Evolutionary conservation across 768 basidiomycete genomes (phyloP).

Genomic region (Boletales sp.): DNA sequence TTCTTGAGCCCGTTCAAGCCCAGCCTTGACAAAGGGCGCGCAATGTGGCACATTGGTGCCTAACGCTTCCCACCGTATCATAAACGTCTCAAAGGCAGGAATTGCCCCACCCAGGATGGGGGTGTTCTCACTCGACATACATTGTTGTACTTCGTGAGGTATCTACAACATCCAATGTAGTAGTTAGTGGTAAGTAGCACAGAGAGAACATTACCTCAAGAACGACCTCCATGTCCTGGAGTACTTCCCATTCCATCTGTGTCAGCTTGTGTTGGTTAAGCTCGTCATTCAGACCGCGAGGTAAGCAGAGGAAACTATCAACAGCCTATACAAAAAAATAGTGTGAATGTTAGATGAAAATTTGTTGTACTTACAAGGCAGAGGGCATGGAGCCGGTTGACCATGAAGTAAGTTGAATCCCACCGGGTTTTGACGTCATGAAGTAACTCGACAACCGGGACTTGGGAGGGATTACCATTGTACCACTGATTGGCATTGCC

Average conservation of each 20-base stretch:
- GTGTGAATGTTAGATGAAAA: neutral
- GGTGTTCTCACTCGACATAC: neutral
- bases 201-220: neutral
- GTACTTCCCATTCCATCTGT: neutral
- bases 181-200: neutral
- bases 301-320: neutral
- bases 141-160: neutral
- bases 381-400: constrained; percentile 5
- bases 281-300: neutral
- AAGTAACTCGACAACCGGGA: neutral
- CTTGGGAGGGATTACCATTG: neutral
- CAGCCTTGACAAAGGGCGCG: neutral
- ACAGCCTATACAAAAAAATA: neutral
- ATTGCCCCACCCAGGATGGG: neutral
- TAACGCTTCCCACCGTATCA: neutral
- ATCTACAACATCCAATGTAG: neutral
- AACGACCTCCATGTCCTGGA: neutral
- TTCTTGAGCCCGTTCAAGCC: neutral
- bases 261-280: neutral
- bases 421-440: constrained; percentile 36
- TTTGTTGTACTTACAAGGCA: neutral
- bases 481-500: neutral
- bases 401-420: constrained; percentile 19
- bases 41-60: neutral
- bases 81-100: neutral